A percentile compares a stretch with the other conserved stretches of the same genome.
These are phyloP conservation scores for Pseudohyphozyma bogoriensis DNA, from an alignment of 768 basidiomycete genomes.

Conservation along the genomic window DNA sequence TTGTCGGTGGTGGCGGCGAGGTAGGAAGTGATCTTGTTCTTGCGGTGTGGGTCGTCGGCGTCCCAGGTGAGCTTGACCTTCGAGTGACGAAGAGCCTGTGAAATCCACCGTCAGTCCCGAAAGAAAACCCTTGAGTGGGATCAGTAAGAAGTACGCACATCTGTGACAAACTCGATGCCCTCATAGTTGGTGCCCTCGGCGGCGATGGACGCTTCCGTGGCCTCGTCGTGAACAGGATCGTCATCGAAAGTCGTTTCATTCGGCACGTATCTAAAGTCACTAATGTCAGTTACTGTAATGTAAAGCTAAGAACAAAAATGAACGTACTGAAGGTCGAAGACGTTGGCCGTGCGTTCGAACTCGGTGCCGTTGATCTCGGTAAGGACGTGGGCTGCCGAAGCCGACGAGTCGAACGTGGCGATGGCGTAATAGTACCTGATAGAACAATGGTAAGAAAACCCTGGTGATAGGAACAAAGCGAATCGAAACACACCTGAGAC, in stretches of 20 bases:
- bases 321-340: conserved; percentile 92
- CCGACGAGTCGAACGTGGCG: conserved; percentile 69
- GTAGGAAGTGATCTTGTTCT: conserved; percentile 39
- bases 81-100: conserved; percentile 86
- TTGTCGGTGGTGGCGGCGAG: conserved; percentile 41
- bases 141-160: conserved; percentile 49
- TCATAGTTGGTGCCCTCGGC: conserved; percentile 46
- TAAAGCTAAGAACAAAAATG: conserved; percentile 55
- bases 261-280: conserved; percentile 24
- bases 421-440: conserved; percentile 95
- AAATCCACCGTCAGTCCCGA: neutral
- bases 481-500: conserved; percentile 54
- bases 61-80: conserved; percentile 99
- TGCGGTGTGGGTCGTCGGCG: conserved; percentile 84
- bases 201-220: conserved; percentile 52
- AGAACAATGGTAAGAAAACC: too few relatives aligned
- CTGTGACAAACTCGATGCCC: conserved; percentile 80
- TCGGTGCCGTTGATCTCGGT: conserved; percentile 86
- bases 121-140: neutral
- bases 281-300: too few relatives aligned
- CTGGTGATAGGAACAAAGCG: too few relatives aligned
- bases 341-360: conserved; percentile 89
- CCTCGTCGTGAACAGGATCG: conserved; percentile 59
- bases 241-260: conserved; percentile 35
- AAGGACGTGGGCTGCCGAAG: conserved; percentile 68